phyloP scores from a whole-genome alignment of 2,329 filamentous ascomycete species.

The Microcera coccophila region DNA sequence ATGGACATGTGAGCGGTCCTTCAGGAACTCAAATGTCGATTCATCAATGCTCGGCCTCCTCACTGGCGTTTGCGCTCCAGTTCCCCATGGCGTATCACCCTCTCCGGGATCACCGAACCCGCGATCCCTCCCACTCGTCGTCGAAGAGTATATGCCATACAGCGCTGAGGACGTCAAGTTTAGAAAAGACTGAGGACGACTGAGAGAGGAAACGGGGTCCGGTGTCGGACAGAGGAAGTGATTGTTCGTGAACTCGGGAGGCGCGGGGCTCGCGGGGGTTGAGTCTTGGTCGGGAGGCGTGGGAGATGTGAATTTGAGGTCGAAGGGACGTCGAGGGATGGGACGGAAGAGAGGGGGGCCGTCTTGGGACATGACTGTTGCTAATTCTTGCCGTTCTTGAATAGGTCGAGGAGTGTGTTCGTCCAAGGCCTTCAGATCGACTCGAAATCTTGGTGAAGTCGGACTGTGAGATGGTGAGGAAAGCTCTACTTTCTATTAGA shows the following conservation, averaged over 20 bases:
- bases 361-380: slow-evolving; percentile 38
- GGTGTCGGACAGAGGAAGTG: slow-evolving; percentile 38
- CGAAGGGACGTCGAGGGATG: slow-evolving; percentile 68
- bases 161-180: slow-evolving; percentile 89
- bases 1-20: slow-evolving; percentile 34
- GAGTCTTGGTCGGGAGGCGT: slow-evolving; percentile 40
- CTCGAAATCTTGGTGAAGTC: no score
- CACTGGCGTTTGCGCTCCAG: slow-evolving; percentile 67
- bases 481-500: no score
- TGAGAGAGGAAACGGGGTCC: slow-evolving; percentile 41
- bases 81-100: slow-evolving; percentile 70
- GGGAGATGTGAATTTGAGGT: slow-evolving; percentile 48
- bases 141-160: slow-evolving; percentile 81
- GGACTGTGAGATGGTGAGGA: no score
- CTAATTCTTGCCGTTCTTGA: no score
- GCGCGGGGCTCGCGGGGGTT: slow-evolving; percentile 15
- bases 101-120: slow-evolving; percentile 46
- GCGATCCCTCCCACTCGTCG: slow-evolving; percentile 51
- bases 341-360: slow-evolving; percentile 62
- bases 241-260: slow-evolving; percentile 32
- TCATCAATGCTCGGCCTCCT: slow-evolving; percentile 43
- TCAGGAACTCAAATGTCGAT: slow-evolving; percentile 42
- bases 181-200: slow-evolving; percentile 71
- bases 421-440: no score
- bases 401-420: no score